Base-by-base conservation (phyloP, 2,329 filamentous ascomycete genomes). In the Colletotrichum cereale region DNA sequence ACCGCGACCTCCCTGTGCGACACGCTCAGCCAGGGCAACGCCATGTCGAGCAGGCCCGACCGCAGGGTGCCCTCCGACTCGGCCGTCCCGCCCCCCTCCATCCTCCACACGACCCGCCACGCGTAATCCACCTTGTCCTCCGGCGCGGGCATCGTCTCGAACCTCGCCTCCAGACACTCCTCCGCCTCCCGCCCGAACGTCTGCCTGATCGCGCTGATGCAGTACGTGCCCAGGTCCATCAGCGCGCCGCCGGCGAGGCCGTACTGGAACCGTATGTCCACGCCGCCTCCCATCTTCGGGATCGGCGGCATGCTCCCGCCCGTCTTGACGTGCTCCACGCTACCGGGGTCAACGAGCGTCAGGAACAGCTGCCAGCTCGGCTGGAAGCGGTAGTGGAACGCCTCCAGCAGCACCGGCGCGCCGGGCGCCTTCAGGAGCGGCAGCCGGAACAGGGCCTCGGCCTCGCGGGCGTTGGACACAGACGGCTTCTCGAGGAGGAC, bases 401-500 rank as follows among this genome's bases (percentile, higher is more conserved):
- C 87, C 77, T 90, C 88, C 4, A 89, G 80, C 2, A 88, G 77
- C 1, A 89, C 80, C 0, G 84, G 86, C 0, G 81, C 80, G 21
- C 77, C 75, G 1, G 79, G 76, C 0, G 75, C 61, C 5, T 73
- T 71, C 55, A 84, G 74, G 18, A 81, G 70, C 0, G 82, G 80
- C 26, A 79, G 78, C 38, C 75, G 78, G 75, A 88, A 88, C 21
- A 89, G 80, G 0, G 74, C 73, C 24, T 77, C 75, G 3, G 86
- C 86, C 75, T 89, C 85, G 0, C 61, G 68, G 3, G 79, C 76
- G 74, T 87, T 88, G 34, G 81, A 82, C n/a, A 80, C 82, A 0
- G 83, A 81, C 0, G 87, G 87, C 75, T 89, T 89, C 75, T 89
- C 87, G 2, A 89, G 77, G 0, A 89, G 82, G 26, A 90, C 86